Percentiles rank a stretch among this genome's conserved stretches.
Evolutionary conservation across 2,329 filamentous ascomycete genomes (phyloP).

Genomic region (Claviceps spartinae): DNA sequence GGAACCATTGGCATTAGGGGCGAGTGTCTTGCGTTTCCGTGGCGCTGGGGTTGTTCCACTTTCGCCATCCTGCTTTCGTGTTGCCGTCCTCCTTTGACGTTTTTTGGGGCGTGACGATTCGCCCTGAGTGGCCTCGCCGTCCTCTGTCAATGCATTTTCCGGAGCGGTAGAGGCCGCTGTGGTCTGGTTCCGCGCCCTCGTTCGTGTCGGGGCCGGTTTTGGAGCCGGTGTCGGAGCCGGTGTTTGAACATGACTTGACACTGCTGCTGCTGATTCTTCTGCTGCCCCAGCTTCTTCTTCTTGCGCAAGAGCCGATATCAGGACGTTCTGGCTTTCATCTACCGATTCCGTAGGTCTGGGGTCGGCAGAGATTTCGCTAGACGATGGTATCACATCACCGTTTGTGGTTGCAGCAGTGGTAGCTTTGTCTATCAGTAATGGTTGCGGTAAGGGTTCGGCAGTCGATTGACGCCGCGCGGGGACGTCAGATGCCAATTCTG

Average conservation of each 20-base stretch:
- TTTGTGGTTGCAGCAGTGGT: background rate
- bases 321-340: background rate
- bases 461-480: slow-evolving; percentile 2
- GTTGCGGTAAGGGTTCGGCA: background rate
- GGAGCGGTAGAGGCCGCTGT: slow-evolving; percentile 4
- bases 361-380: background rate
- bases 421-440: slow-evolving; percentile 3
- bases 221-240: slow-evolving; percentile 2
- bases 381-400: background rate
- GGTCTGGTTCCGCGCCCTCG: slow-evolving; percentile 6
- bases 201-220: slow-evolving; percentile 5
- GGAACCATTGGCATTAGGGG: slow-evolving; percentile 10
- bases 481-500: background rate
- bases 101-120: slow-evolving; percentile 15
- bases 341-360: background rate
- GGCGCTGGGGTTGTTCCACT: slow-evolving; percentile 9
- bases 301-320: background rate
- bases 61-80: slow-evolving; percentile 10
- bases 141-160: slow-evolving; percentile 8
- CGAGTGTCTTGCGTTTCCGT: slow-evolving; percentile 16
- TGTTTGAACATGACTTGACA: background rate
- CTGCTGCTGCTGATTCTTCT: too few species aligned
- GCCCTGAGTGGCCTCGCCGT: background rate
- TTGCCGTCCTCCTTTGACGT: slow-evolving; percentile 19
- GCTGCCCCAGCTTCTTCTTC: slow-evolving; percentile 1